phyloP scores from a whole-genome alignment of 148 eudicot species.

The Oxyria digyna region DNA sequence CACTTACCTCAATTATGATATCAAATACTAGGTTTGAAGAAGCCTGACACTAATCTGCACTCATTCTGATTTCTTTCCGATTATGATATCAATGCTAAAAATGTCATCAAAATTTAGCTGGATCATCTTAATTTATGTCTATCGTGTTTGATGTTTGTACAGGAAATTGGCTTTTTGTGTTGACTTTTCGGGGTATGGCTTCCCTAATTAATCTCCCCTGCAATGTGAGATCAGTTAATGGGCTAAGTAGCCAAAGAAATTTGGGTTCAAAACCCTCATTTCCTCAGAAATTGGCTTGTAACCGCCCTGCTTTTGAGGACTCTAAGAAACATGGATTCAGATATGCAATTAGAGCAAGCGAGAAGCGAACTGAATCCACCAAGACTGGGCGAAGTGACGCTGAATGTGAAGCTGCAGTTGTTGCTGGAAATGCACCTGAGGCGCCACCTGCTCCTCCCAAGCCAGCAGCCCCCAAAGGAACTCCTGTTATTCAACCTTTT shows the following conservation, averaged over 20 bases:
- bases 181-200: not conserved
- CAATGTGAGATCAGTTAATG: constrained; percentile 24
- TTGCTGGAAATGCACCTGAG: constrained; percentile 61
- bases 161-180: not conserved
- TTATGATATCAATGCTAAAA: not conserved
- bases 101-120: not conserved
- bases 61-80: not conserved
- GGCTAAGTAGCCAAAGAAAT: constrained; percentile 13
- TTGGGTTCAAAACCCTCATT: constrained; percentile 13
- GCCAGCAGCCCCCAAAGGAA: constrained; percentile 54
- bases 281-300: not conserved
- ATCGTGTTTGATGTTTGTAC: not conserved
- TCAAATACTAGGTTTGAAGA: not conserved
- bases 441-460: constrained; percentile 62
- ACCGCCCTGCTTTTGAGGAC: not conserved
- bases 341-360: constrained; percentile 26
- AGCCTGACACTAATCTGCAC: not conserved
- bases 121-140: not conserved
- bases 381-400: constrained; percentile 43
- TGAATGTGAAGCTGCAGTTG: constrained; percentile 89
- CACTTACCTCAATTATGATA: not conserved
- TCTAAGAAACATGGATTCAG: constrained; percentile 6
- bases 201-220: constrained; percentile 15
- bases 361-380: constrained; percentile 20
- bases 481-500: constrained; percentile 46